Evolutionary conservation across 2,329 filamentous ascomycete species (phyloP).

Genomic region (Penicillium sclerotiorum): DNA sequence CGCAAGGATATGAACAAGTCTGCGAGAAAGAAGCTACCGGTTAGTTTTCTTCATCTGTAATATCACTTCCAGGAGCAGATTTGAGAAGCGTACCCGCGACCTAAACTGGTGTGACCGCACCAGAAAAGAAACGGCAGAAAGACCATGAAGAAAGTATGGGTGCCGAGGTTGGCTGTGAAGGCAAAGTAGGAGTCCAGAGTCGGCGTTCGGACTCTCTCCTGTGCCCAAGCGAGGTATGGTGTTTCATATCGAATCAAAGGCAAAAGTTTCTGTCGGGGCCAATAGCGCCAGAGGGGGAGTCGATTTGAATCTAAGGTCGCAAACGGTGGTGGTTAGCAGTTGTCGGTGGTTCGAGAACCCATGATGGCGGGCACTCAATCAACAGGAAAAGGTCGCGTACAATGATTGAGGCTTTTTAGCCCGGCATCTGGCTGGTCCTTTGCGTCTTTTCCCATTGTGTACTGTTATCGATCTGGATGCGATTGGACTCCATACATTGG

Average conservation of each 20-base stretch:
- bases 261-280: slow-evolving; percentile 75
- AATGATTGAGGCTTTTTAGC: slow-evolving; percentile 77
- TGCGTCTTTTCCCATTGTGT: slow-evolving; percentile 42
- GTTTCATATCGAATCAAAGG: slow-evolving; percentile 94
- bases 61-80: too few species aligned
- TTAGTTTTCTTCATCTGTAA: not conserved
- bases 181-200: slow-evolving; percentile 95
- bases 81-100: slow-evolving; percentile 73
- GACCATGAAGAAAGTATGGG: slow-evolving; percentile 98
- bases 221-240: slow-evolving; percentile 84
- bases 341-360: not conserved
- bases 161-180: slow-evolving; percentile 92
- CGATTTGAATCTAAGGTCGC: slow-evolving; percentile 70
- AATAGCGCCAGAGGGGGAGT: slow-evolving; percentile 87
- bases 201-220: slow-evolving; percentile 77
- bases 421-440: slow-evolving; percentile 62
- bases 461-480: slow-evolving; percentile 23
- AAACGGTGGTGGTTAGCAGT: slow-evolving; percentile 15
- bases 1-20: slow-evolving; percentile 71
- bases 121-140: slow-evolving; percentile 93
- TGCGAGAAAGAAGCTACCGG: slow-evolving; percentile 24
- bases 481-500: slow-evolving; percentile 30
- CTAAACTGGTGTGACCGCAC: slow-evolving; percentile 84
- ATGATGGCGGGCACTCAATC: not conserved
- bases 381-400: slow-evolving; percentile 40